A percentile compares a stretch with the other conserved stretches of the same genome.
These are phyloP conservation scores for Paspalum vaginatum DNA, from an alignment of 176 grass and related monocot species.

Conservation along the genomic window DNA sequence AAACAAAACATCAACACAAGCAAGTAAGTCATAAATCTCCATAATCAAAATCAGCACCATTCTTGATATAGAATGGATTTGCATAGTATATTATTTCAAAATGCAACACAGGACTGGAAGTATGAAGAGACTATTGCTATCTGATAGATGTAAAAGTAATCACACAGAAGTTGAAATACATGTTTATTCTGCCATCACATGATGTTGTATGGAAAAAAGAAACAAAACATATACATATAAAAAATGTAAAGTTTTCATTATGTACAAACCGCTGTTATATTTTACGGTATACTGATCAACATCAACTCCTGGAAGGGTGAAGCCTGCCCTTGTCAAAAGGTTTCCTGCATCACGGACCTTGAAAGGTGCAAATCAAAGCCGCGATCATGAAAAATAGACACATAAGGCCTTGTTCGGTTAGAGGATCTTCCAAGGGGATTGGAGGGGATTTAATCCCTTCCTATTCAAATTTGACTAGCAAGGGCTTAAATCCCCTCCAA, in stretches of 20 bases:
- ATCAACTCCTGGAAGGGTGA: slow-evolving; percentile 90
- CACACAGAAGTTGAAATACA: neutral
- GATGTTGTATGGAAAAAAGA: slow-evolving; percentile 9
- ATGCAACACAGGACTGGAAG: neutral
- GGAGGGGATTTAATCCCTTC: no score
- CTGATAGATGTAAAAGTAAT: slow-evolving; percentile 20
- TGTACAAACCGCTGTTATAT: slow-evolving; percentile 79
- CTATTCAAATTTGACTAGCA: no score
- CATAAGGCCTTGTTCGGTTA: no score
- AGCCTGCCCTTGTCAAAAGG: slow-evolving; percentile 88
- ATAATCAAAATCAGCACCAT: slow-evolving; percentile 3
- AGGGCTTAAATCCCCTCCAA: no score
- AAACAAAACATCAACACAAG: slow-evolving; percentile 24
- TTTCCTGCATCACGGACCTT: slow-evolving; percentile 97
- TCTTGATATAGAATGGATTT: slow-evolving; percentile 8
- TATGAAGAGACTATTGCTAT: slow-evolving; percentile 23
- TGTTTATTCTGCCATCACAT: slow-evolving; percentile 28
- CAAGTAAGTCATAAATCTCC: neutral
- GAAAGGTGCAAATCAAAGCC: slow-evolving; percentile 34
- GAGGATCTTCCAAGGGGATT: no score
- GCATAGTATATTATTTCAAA: neutral
- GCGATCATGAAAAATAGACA: slow-evolving; percentile 11
- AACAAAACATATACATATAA: slow-evolving; percentile 11
- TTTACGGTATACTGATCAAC: slow-evolving; percentile 87
- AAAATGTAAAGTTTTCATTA: slow-evolving; percentile 13